These are phyloP conservation scores for Pleurotus sapidus DNA, from an alignment of 768 basidiomycete genomes.

Conservation along the genomic window DNA sequence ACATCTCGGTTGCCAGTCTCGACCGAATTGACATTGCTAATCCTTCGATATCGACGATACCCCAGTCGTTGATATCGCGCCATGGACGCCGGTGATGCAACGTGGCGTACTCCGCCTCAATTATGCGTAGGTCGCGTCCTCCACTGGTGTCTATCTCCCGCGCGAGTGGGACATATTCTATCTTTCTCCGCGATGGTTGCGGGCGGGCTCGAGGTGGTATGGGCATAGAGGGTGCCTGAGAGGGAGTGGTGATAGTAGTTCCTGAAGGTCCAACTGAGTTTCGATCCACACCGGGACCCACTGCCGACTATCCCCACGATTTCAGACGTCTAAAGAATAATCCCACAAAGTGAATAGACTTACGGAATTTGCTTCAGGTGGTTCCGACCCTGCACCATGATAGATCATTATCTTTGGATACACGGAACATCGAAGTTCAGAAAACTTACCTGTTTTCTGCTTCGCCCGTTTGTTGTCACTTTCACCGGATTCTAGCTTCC, in stretches of 20 bases:
- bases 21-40: conserved; percentile 92
- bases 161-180: conserved; percentile 83
- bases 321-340: neutral
- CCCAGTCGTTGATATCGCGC: conserved; percentile 83
- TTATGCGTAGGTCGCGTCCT: conserved; percentile 70
- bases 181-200: conserved; percentile 69
- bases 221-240: conserved; percentile 27
- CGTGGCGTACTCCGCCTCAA: conserved; percentile 60
- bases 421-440: conserved; percentile 7
- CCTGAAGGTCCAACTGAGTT: conserved; percentile 20
- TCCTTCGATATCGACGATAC: conserved; percentile 86
- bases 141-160: conserved; percentile 76
- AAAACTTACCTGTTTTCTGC: conserved; percentile 64
- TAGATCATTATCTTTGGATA: neutral
- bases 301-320: conserved; percentile 6
- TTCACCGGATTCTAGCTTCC: conserved; percentile 69
- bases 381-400: conserved; percentile 32
- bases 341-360: conserved; percentile 20
- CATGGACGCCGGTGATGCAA: conserved; percentile 53
- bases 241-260: conserved; percentile 15
- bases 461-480: conserved; percentile 66
- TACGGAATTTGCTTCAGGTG: conserved; percentile 43
- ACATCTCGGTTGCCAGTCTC: conserved; percentile 76
- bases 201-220: conserved; percentile 35
- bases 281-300: conserved; percentile 23